Conservation (phyloP, 768 basidiomycete species). For the Mycena alexandri region DNA sequence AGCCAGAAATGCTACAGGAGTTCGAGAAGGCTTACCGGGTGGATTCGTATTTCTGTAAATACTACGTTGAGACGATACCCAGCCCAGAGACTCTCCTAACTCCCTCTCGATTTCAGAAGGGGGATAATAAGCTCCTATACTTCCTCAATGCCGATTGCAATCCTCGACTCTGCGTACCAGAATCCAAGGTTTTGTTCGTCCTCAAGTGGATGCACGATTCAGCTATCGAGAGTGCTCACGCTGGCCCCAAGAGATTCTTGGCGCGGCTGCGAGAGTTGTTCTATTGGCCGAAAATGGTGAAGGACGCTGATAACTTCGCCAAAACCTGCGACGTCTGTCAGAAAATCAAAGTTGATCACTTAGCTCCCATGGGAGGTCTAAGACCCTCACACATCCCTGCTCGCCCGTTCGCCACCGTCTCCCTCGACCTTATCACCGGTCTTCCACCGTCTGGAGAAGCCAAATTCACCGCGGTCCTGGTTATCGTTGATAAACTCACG, state of each 20-base stretch:
- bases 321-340: slow-evolving; percentile 9
- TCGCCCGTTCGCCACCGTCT: too few relatives aligned
- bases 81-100: neutral
- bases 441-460: too few relatives aligned
- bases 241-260: neutral
- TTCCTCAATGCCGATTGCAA: slow-evolving; percentile 24
- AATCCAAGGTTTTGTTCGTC: slow-evolving; percentile 13
- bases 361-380: neutral
- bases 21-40: neutral
- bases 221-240: neutral
- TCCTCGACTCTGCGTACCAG: neutral
- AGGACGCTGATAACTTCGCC: neutral
- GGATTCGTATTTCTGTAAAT: slow-evolving; percentile 1
- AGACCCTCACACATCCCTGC: too few relatives aligned
- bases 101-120: slow-evolving; percentile 8
- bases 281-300: neutral
- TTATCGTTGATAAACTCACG: too few relatives aligned
- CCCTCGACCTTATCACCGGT: too few relatives aligned
- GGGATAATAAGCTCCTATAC: slow-evolving; percentile 1
- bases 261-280: neutral
- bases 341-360: neutral
- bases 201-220: slow-evolving; percentile 5
- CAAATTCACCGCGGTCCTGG: too few relatives aligned
- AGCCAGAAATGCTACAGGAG: neutral
- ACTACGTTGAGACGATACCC: too few relatives aligned